Evolutionary conservation across 1,139 yeast species (phyloP).

Genomic region (Sugiyamaella japonica): DNA sequence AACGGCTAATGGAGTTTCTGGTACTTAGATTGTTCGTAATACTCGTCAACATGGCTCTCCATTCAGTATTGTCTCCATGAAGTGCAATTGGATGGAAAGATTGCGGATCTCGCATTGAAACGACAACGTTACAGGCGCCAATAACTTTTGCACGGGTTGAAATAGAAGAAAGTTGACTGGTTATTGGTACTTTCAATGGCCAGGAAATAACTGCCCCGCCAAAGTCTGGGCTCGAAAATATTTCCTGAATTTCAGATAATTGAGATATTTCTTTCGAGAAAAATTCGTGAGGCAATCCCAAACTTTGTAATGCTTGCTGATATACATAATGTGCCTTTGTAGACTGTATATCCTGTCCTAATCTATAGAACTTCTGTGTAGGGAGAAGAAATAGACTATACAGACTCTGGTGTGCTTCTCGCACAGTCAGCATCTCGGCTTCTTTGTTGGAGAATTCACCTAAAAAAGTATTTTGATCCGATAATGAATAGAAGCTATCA

Average conservation of each 20-base stretch:
- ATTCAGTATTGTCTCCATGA: slow-evolving; percentile 84
- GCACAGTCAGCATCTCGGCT: slow-evolving; percentile 17
- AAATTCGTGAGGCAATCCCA: slow-evolving; percentile 22
- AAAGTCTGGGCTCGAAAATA: slow-evolving; percentile 21
- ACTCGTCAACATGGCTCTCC: slow-evolving; percentile 67
- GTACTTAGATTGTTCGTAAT: slow-evolving; percentile 20
- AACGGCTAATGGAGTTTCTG: slow-evolving; percentile 19
- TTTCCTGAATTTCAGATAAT: slow-evolving; percentile 16
- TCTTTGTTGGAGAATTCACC: slow-evolving; percentile 17
- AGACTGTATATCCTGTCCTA: slow-evolving; percentile 23
- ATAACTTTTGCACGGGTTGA: slow-evolving; percentile 65
- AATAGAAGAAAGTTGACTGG: slow-evolving; percentile 18
- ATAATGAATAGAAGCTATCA: slow-evolving; percentile 20
- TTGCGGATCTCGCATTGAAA: slow-evolving; percentile 51
- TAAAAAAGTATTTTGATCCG: slow-evolving; percentile 14
- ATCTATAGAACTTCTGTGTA: slow-evolving; percentile 23
- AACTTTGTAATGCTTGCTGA: slow-evolving; percentile 15
- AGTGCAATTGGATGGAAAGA: slow-evolving; percentile 39
- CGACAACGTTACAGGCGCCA: slow-evolving; percentile 84
- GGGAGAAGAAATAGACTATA: slow-evolving; percentile 24
- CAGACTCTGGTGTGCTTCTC: slow-evolving; percentile 24
- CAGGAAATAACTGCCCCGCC: slow-evolving; percentile 25
- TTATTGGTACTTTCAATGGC: slow-evolving; percentile 20
- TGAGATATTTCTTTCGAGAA: slow-evolving; percentile 6
- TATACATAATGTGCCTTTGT: slow-evolving; percentile 15